These are phyloP conservation scores for Venturia nashicola DNA, from an alignment of 2,329 filamentous ascomycete species.

Conservation along the genomic window DNA sequence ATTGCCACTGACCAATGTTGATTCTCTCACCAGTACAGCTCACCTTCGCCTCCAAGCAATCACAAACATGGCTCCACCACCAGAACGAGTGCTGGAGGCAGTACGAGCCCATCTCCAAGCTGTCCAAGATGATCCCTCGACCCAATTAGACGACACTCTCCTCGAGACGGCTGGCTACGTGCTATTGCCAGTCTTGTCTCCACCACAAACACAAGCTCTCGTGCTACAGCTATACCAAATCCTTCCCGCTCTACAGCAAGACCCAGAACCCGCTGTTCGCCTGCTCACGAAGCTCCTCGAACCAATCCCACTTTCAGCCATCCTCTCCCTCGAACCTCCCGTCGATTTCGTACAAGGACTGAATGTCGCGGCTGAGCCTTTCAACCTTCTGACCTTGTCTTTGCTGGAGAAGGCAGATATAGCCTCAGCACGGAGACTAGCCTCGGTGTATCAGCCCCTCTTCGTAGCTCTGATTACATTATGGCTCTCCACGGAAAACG, in stretches of 20 bases:
- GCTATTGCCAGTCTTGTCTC: slow-evolving; percentile 26
- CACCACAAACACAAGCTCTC: slow-evolving; percentile 19
- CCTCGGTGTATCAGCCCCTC: slow-evolving; percentile 38
- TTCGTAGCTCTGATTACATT: slow-evolving; percentile 42
- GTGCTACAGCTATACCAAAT: slow-evolving; percentile 37
- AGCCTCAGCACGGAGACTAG: slow-evolving; percentile 45
- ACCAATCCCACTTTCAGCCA: slow-evolving; percentile 37
- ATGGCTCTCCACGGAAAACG: slow-evolving; percentile 45
- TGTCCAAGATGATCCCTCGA: slow-evolving; percentile 32
- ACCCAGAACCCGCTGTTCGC: slow-evolving; percentile 27
- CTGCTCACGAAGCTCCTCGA: slow-evolving; percentile 38
- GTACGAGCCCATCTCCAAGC: slow-evolving; percentile 29
- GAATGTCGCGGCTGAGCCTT: slow-evolving; percentile 31
- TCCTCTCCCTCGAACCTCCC: slow-evolving; percentile 34
- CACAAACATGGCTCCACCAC: neutral
- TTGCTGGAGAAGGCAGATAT: slow-evolving; percentile 44
- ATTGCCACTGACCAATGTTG: too few relatives aligned
- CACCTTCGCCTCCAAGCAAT: too few relatives aligned
- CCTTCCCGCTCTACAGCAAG: slow-evolving; percentile 42
- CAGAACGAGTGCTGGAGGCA: neutral
- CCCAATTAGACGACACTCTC: slow-evolving; percentile 32
- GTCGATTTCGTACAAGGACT: slow-evolving; percentile 45
- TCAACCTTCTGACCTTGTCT: slow-evolving; percentile 44
- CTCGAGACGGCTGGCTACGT: slow-evolving; percentile 31
- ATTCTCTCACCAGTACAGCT: too few relatives aligned